Conservation (phyloP, 176 grass and related monocot genomes). For the Miscanthus lutarioriparius region DNA sequence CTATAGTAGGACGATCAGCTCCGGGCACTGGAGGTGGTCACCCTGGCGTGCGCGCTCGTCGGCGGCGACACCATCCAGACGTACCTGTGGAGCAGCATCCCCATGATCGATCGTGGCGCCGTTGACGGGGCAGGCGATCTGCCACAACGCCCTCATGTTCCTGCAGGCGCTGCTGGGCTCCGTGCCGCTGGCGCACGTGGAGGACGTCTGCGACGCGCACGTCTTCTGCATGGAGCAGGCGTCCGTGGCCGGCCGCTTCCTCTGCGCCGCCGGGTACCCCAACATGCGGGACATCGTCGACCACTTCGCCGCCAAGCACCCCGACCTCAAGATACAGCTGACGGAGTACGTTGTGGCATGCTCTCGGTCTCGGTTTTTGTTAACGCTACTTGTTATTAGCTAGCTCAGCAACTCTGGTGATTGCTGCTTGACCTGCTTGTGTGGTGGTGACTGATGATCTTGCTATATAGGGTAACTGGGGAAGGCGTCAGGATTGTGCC, state of each 20-base stretch:
- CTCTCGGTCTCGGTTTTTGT: too few relatives aligned
- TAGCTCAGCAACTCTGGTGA: not conserved
- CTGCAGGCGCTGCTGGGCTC: too few relatives aligned
- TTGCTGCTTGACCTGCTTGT: not conserved
- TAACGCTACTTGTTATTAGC: not conserved
- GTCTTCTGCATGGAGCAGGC: too few relatives aligned
- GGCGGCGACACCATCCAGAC: slow-evolving; percentile 61
- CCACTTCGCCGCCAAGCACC: too few relatives aligned
- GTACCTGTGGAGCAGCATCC: slow-evolving; percentile 10
- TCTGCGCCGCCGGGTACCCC: too few relatives aligned
- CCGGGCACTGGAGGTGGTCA: slow-evolving; percentile 37
- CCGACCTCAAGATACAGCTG: not conserved
- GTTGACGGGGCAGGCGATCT: slow-evolving; percentile 32
- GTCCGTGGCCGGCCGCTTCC: too few relatives aligned
- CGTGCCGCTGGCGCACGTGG: too few relatives aligned
- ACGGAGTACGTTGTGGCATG: slow-evolving; percentile 40
- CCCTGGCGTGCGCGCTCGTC: slow-evolving; percentile 37
- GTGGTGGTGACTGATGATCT: not conserved
- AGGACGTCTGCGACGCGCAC: too few relatives aligned
- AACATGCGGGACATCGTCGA: too few relatives aligned
- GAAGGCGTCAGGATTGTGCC: slow-evolving; percentile 30
- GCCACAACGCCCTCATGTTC: too few relatives aligned
- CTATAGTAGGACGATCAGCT: too few relatives aligned
- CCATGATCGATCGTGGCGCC: slow-evolving; percentile 38
- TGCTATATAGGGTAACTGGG: slow-evolving; percentile 38